phyloP scores from a whole-genome alignment of 2,329 filamentous ascomycete species.

The Pseudocercospora eumusae region DNA sequence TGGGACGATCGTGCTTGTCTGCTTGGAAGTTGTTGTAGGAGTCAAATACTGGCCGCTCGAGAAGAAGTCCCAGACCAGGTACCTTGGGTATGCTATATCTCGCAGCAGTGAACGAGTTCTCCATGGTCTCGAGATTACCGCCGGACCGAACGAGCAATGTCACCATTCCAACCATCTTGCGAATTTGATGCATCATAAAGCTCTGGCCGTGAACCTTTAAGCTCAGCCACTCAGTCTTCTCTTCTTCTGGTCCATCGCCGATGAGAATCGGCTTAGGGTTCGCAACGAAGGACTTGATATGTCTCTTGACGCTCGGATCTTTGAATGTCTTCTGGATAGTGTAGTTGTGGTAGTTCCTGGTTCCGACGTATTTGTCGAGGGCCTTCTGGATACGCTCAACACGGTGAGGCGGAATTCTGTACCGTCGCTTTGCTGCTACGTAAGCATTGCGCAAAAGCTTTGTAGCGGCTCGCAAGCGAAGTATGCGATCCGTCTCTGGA shows the following conservation, averaged over 20 bases:
- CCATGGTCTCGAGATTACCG: conserved; percentile 67
- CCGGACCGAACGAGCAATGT: conserved; percentile 82
- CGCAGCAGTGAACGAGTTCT: conserved; percentile 68
- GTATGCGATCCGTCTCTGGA: conserved; percentile 31
- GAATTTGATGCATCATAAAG: conserved; percentile 99
- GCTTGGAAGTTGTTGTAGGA: conserved; percentile 77
- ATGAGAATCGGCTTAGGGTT: conserved; percentile 61
- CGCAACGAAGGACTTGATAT: conserved; percentile 88
- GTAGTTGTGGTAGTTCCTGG: conserved; percentile 95
- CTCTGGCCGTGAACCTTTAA: conserved; percentile 95
- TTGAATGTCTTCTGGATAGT: conserved; percentile 81
- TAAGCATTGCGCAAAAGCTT: conserved; percentile 74
- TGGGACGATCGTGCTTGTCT: conserved; percentile 62
- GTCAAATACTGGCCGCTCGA: conserved; percentile 90
- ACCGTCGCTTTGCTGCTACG: conserved; percentile 76
- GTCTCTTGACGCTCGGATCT: conserved; percentile 82
- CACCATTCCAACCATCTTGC: conserved; percentile 97
- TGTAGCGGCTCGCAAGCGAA: conserved; percentile 47
- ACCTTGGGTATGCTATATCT: conserved; percentile 91
- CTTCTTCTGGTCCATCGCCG: conserved; percentile 37
- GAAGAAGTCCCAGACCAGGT: conserved; percentile 79
- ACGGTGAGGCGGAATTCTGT: conserved; percentile 74
- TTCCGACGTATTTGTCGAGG: conserved; percentile 76
- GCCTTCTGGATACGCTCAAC: conserved; percentile 73
- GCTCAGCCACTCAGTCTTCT: conserved; percentile 88